Evolutionary conservation across 73 alveolate genomes (phyloP).

Genomic region (Diophrys appendiculata): DNA sequence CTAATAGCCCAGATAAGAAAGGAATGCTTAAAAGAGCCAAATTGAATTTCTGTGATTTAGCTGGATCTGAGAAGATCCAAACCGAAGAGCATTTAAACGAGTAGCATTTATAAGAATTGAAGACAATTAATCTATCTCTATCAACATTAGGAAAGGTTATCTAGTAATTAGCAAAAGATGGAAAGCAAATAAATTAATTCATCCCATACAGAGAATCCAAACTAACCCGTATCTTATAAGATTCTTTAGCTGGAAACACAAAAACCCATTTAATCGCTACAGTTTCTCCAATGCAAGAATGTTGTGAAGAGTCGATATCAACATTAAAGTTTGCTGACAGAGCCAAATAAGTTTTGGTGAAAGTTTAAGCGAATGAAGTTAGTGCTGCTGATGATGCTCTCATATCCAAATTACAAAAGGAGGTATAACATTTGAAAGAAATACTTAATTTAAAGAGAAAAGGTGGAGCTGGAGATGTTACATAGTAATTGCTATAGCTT

Average conservation of each 20-base stretch:
- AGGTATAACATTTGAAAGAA: slow-evolving; percentile 75
- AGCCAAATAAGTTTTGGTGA: slow-evolving; percentile 77
- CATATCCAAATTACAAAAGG: slow-evolving; percentile 74
- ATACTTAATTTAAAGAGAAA: slow-evolving; percentile 67
- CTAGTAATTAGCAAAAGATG: slow-evolving; percentile 35
- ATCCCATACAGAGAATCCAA: slow-evolving; percentile 85
- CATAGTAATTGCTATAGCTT: slow-evolving; percentile 11
- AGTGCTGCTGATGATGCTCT: slow-evolving; percentile 81
- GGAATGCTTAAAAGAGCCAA: slow-evolving; percentile 64
- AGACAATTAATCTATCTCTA: slow-evolving; percentile 77
- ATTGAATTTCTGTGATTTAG: slow-evolving; percentile 87
- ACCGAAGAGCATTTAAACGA: slow-evolving; percentile 67
- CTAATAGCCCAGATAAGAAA: too few relatives aligned
- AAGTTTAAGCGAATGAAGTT: slow-evolving; percentile 72
- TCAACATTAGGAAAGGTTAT: slow-evolving; percentile 88
- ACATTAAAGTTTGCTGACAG: slow-evolving; percentile 93
- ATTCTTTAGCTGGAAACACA: slow-evolving; percentile 88
- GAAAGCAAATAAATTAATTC: slow-evolving; percentile 24
- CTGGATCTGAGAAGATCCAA: slow-evolving; percentile 88
- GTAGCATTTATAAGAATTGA: slow-evolving; percentile 79
- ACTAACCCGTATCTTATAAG: slow-evolving; percentile 82
- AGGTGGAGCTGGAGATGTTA: slow-evolving; percentile 63
- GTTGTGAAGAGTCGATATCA: slow-evolving; percentile 82
- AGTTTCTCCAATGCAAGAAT: slow-evolving; percentile 75
- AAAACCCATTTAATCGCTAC: slow-evolving; percentile 80